A percentile compares a stretch with the other conserved stretches of the same genome.
Conservation (phyloP, 495 filamentous ascomycete species). For the Staphylotrichum longicolle region DNA sequence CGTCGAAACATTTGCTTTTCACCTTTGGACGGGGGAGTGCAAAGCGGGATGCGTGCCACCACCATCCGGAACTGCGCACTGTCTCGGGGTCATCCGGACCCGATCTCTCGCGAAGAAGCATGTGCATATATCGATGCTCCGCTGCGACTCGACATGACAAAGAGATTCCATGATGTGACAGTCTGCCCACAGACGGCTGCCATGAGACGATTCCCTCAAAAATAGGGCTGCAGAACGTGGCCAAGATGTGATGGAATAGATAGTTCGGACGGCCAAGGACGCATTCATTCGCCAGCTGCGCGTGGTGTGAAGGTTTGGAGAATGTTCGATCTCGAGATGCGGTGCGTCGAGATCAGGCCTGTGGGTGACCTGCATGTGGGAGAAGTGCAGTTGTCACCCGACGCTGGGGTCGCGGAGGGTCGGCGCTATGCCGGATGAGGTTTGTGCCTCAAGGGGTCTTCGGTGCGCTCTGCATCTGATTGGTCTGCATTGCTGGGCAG, state of each 20-base stretch:
- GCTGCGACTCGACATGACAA: no score
- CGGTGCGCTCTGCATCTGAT: neutral
- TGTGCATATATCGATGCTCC: no score
- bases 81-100: no score
- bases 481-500: neutral
- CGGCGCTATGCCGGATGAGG: no score
- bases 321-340: slow-evolving; percentile 11
- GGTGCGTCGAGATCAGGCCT: slow-evolving; percentile 4
- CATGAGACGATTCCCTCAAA: no score
- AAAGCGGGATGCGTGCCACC: neutral
- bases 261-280: neutral
- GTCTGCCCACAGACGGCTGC: neutral
- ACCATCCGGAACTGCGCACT: neutral
- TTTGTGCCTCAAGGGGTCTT: no score
- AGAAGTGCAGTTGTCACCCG: no score
- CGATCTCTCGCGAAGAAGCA: neutral
- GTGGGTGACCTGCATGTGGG: neutral
- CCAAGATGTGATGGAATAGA: slow-evolving; percentile 13
- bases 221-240: neutral
- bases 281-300: neutral
- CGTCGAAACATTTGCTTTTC: no score
- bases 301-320: neutral
- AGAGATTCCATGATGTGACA: no score
- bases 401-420: neutral
- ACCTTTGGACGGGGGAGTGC: no score